These are phyloP conservation scores for Cryphonectria naterciae DNA, from an alignment of 2,329 filamentous ascomycete species.

Conservation along the genomic window DNA sequence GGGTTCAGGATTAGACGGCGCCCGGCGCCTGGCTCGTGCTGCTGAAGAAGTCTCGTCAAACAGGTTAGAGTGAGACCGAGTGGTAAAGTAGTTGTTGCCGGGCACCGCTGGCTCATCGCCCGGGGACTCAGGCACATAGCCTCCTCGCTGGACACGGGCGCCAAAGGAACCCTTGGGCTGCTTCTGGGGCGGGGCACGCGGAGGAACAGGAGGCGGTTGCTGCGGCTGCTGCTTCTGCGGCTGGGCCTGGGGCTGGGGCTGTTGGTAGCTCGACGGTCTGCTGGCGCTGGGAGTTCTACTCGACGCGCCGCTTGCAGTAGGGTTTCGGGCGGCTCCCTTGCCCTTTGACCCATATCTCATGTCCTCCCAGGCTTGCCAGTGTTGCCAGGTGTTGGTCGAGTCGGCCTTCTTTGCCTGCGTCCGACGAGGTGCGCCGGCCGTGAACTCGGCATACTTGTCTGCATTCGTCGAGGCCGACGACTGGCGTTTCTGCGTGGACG, in stretches of 20 bases:
- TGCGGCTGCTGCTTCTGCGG: conserved; percentile 17
- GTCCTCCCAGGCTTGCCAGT: conserved; percentile 41
- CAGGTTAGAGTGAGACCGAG: conserved; percentile 31
- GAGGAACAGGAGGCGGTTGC: conserved; percentile 46
- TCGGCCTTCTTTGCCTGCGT: conserved; percentile 29
- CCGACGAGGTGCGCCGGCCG: conserved; percentile 31
- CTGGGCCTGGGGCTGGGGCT: neutral
- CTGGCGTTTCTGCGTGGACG: conserved; percentile 33
- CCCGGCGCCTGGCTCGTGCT: conserved; percentile 28
- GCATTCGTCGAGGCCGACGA: conserved; percentile 17
- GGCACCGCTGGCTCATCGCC: conserved; percentile 59
- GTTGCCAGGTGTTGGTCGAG: conserved; percentile 32
- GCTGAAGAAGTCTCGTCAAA: conserved; percentile 35
- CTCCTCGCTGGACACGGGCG: conserved; percentile 45
- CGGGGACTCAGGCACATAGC: conserved; percentile 55
- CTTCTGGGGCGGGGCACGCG: conserved; percentile 57
- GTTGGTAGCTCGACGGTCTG: conserved; percentile 9
- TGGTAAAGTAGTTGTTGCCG: conserved; percentile 55
- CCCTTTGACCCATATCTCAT: conserved; percentile 36
- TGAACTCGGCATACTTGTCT: conserved; percentile 29
- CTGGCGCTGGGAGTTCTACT: conserved; percentile 20
- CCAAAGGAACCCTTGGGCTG: conserved; percentile 61
- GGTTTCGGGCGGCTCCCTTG: conserved; percentile 32
- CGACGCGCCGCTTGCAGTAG: conserved; percentile 22
- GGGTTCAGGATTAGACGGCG: conserved; percentile 47